Percentiles rank a stretch among this genome's conserved stretches.
Conservation (phyloP, 345 rosid genomes). For the Erodium maritimum region DNA sequence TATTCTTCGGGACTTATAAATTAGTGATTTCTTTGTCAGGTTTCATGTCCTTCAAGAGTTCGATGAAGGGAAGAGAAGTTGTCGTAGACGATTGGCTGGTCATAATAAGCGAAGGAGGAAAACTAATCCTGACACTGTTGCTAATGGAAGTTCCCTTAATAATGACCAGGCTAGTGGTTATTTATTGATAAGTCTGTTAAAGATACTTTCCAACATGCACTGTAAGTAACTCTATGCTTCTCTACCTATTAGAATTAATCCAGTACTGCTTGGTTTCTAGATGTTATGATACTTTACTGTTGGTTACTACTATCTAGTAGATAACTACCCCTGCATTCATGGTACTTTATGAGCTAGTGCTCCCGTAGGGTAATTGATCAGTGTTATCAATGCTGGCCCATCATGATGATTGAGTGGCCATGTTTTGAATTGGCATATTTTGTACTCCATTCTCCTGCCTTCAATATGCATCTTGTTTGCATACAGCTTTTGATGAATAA, state of each 20-base stretch:
- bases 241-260: not conserved
- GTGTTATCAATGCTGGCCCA: not conserved
- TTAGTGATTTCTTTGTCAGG: constrained; percentile 28
- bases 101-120: constrained; percentile 96
- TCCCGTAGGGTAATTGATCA: no score
- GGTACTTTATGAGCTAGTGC: no score
- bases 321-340: no score
- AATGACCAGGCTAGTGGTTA: constrained; percentile 77
- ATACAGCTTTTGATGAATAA: not conserved
- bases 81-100: constrained; percentile 97
- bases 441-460: not conserved
- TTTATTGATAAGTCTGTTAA: constrained; percentile 70
- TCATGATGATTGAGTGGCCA: not conserved
- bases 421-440: not conserved
- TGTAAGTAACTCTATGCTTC: constrained; percentile 34
- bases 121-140: constrained; percentile 62
- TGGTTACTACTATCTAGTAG: no score
- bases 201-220: constrained; percentile 82
- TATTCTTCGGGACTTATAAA: not conserved
- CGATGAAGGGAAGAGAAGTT: constrained; percentile 99
- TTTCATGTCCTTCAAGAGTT: constrained; percentile 96
- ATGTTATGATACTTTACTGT: no score
- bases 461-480: not conserved
- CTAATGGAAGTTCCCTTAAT: constrained; percentile 39
- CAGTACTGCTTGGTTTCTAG: not conserved